phyloP scores from a whole-genome alignment of 768 basidiomycete species.

The Phaffia australis region DNA sequence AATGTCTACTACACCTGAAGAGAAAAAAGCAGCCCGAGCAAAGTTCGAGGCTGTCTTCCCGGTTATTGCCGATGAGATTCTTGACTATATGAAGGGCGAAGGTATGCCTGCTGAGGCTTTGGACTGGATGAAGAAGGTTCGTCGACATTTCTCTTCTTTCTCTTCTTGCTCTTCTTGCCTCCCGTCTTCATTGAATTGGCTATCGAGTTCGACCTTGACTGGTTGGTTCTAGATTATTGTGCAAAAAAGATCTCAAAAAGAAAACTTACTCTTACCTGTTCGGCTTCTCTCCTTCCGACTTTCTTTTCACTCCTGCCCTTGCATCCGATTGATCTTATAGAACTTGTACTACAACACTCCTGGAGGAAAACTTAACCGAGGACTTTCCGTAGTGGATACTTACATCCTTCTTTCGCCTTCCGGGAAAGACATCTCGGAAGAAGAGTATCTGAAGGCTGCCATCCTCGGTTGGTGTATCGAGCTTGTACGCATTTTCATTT shows the following conservation, averaged over 20 bases:
- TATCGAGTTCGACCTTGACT: not conserved
- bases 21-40: constrained; percentile 15
- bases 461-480: constrained; percentile 93
- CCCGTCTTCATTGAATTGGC: not conserved
- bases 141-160: constrained; percentile 33
- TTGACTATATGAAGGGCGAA: constrained; percentile 54
- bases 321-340: constrained; percentile 40
- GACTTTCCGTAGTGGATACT: constrained; percentile 90
- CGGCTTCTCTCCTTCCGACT: not conserved
- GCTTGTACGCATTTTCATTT: constrained; percentile 52
- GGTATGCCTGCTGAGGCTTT: constrained; percentile 74
- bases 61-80: constrained; percentile 62
- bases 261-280: not conserved
- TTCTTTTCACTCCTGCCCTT: constrained; percentile 23
- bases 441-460: constrained; percentile 80
- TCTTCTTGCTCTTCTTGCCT: not conserved
- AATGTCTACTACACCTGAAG: constrained; percentile 1
- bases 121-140: constrained; percentile 71
- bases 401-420: constrained; percentile 60
- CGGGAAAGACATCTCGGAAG: constrained; percentile 47
- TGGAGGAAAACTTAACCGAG: constrained; percentile 89
- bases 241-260: not conserved
- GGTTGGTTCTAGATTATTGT: not conserved
- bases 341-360: constrained; percentile 90
- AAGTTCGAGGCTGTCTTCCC: constrained; percentile 62